phyloP scores from a whole-genome alignment of 176 grass and related monocot genomes.

The Raddia distichophylla region DNA sequence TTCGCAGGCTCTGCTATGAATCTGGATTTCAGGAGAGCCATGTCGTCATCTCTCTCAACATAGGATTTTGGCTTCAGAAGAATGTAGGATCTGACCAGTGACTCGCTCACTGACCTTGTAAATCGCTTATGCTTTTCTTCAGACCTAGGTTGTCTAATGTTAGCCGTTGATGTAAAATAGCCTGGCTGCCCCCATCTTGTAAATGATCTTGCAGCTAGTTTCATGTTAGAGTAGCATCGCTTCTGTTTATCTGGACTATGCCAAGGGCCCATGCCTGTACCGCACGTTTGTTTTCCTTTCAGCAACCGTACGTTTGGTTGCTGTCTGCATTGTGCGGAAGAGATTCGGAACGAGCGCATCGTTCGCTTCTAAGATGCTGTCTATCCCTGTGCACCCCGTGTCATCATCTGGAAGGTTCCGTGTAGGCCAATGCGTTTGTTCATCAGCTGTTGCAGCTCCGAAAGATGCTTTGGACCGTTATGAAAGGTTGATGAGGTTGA shows the following conservation, averaged over 20 bases:
- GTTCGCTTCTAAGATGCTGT: background rate
- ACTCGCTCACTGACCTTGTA: conserved; percentile 42
- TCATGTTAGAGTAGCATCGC: background rate
- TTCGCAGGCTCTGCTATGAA: conserved; percentile 44
- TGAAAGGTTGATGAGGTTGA: background rate
- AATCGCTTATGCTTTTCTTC: conserved; percentile 21
- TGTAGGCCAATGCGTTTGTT: background rate
- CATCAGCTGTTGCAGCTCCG: background rate
- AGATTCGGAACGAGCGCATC: background rate
- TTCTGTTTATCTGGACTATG: conserved; percentile 7
- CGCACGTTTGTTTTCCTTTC: background rate
- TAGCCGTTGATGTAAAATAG: conserved; percentile 44
- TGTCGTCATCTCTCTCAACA: conserved; percentile 69
- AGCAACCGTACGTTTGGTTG: conserved; percentile 25
- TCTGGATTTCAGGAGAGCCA: conserved; percentile 67
- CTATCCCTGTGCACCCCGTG: background rate
- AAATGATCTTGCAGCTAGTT: conserved; percentile 41
- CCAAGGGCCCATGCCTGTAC: background rate
- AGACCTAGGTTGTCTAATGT: conserved; percentile 39
- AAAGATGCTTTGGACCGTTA: background rate
- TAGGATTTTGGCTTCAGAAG: conserved; percentile 43
- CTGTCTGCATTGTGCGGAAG: conserved; percentile 33
- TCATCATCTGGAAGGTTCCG: background rate
- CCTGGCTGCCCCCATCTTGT: conserved; percentile 24
- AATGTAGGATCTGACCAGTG: background rate